Conservation (phyloP, 1,139 yeast genomes). For the Candida sp. region DNA sequence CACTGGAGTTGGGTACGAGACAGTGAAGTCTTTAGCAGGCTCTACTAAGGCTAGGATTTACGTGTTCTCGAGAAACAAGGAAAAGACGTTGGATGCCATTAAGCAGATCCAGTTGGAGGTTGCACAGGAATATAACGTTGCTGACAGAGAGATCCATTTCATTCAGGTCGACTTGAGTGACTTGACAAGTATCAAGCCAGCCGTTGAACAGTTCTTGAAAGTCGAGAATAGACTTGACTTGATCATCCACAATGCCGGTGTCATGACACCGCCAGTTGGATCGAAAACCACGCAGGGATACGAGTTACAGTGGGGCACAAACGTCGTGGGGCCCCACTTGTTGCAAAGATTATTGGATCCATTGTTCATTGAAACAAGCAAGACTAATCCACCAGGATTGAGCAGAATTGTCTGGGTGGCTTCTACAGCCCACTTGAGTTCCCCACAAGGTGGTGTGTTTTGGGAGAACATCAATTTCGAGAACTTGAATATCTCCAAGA, state of each 20-base stretch:
- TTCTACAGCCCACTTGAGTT: slow-evolving; percentile 39
- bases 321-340: slow-evolving; percentile 53
- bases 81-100: slow-evolving; percentile 28
- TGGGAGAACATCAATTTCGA: slow-evolving; percentile 38
- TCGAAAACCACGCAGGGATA: slow-evolving; percentile 18
- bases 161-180: slow-evolving; percentile 46
- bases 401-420: slow-evolving; percentile 52
- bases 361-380: slow-evolving; percentile 35
- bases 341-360: slow-evolving; percentile 50
- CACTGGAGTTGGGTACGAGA: slow-evolving; percentile 30
- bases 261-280: slow-evolving; percentile 44
- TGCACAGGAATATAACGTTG: slow-evolving; percentile 15
- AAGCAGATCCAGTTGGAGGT: slow-evolving; percentile 25
- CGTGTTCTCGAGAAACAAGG: slow-evolving; percentile 21
- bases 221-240: slow-evolving; percentile 35
- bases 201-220: slow-evolving; percentile 31
- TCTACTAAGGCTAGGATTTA: slow-evolving; percentile 39
- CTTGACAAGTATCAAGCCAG: slow-evolving; percentile 45
- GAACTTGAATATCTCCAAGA: slow-evolving; percentile 7
- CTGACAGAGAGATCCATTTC: slow-evolving; percentile 18
- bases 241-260: slow-evolving; percentile 54
- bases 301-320: slow-evolving; percentile 40
- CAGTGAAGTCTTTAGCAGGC: slow-evolving; percentile 37
- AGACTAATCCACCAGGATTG: slow-evolving; percentile 13
- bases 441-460: slow-evolving; percentile 44